Base-by-base conservation (phyloP, 2,329 filamentous ascomycete species). In the Claviceps digitariae region DNA sequence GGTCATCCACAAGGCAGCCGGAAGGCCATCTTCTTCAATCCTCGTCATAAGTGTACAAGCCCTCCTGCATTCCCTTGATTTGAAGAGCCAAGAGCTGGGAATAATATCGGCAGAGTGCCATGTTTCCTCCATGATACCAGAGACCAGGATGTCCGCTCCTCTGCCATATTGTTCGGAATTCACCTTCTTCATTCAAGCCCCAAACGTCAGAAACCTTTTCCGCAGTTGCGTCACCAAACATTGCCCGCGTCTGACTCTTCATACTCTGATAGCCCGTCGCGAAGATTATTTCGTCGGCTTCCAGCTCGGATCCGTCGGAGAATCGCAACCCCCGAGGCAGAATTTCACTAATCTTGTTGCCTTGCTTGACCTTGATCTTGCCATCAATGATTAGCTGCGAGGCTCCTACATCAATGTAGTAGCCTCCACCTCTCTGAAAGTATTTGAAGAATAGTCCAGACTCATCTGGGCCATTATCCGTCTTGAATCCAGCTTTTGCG, bases 241-340 rank as follows among this genome's bases (percentile, higher is more conserved):
- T 76, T 34, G 72, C 70, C n/a, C 78, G 68, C 1, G 82, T 78
- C 21, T 78, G 77, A 0, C 78, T 81, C 12, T 74, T 72, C 83
- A 87, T 88, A 61, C 84, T 86, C 56, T 82, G 75, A 58, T 84
- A 86, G 0, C 79, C 81, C 0, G 81, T 84, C 0, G 81, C 81
- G 44, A 83, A 72, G 0, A 86, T 73, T 9, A 86, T 75, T 56
- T 84, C 74, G 57, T 86, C 82, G 0, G 81, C 80, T 20, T 78
- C 72, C 0, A 85, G 62, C 58, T 74, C 72, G 0, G 67, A 66
- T 0, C 81, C 81, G 55, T 85, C 81, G 0, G 70, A 70, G 3
- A 83, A 72, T 1, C 68, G 63, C 0, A 77, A 57, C 1, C 72
- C 74, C 0, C 68, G 60, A 0, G 73, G 67, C 0, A 75, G 69